Conservation (phyloP, 805 yeast genomes). For the Huiozyma naganishii region DNA sequence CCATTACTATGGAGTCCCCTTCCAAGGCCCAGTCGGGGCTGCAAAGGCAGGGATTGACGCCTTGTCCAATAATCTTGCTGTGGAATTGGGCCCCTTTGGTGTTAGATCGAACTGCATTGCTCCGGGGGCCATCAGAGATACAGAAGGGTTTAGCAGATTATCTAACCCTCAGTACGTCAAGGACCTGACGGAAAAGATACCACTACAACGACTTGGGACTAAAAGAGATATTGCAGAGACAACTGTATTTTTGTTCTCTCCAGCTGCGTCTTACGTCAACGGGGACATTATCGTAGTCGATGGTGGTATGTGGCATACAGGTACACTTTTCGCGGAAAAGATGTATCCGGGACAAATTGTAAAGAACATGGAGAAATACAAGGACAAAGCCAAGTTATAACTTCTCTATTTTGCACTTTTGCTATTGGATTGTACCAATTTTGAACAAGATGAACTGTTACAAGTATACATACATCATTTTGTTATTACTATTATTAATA, state of each 20-base stretch:
- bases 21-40: conserved; percentile 85
- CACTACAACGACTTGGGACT: conserved; percentile 54
- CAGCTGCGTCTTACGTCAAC: conserved; percentile 66
- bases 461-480: too few relatives aligned
- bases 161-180: conserved; percentile 32
- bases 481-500: too few relatives aligned
- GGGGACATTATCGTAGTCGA: conserved; percentile 79
- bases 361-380: conserved; percentile 12
- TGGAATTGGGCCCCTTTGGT: conserved; percentile 86
- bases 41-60: conserved; percentile 96
- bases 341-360: conserved; percentile 36
- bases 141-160: conserved; percentile 76
- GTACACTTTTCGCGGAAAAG: conserved; percentile 30
- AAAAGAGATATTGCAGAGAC: conserved; percentile 78
- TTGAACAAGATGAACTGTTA: too few relatives aligned
- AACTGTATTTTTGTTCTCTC: conserved; percentile 73
- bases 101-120: conserved; percentile 76
- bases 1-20: conserved; percentile 81
- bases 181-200: conserved; percentile 36
- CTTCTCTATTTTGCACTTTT: not conserved
- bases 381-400: conserved; percentile 1
- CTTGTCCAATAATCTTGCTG: conserved; percentile 70
- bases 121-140: conserved; percentile 81
- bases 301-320: conserved; percentile 85
- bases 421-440: not conserved